Percentiles rank a stretch among this genome's conserved stretches.
Conservation (phyloP, 1,139 yeast species). For the Saccharomyces uvarum region DNA sequence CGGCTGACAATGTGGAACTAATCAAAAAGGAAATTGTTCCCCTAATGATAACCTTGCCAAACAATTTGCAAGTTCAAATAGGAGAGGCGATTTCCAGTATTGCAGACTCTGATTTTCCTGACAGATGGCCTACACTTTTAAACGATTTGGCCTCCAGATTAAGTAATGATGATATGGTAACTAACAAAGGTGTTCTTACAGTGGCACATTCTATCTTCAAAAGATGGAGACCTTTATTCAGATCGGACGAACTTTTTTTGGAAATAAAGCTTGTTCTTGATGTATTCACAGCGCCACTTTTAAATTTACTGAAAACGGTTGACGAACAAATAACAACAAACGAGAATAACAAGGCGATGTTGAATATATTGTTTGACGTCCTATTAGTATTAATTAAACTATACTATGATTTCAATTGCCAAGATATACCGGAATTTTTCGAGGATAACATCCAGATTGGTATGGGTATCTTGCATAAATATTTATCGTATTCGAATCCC, state of each 20-base stretch:
- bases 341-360: slow-evolving; percentile 39
- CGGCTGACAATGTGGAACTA: slow-evolving; percentile 52
- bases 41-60: slow-evolving; percentile 76
- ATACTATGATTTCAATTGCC: slow-evolving; percentile 90
- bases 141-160: slow-evolving; percentile 68
- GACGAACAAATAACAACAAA: slow-evolving; percentile 56
- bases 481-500: slow-evolving; percentile 53
- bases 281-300: slow-evolving; percentile 77
- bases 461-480: slow-evolving; percentile 76
- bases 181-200: slow-evolving; percentile 76
- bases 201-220: slow-evolving; percentile 95
- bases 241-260: slow-evolving; percentile 80
- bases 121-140: slow-evolving; percentile 72
- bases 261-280: slow-evolving; percentile 85
- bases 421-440: slow-evolving; percentile 95
- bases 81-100: slow-evolving; percentile 90
- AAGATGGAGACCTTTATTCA: slow-evolving; percentile 91
- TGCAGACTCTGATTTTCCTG: slow-evolving; percentile 95
- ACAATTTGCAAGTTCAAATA: slow-evolving; percentile 71
- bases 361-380: slow-evolving; percentile 58
- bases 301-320: slow-evolving; percentile 55
- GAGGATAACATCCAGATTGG: slow-evolving; percentile 80
- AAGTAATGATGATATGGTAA: slow-evolving; percentile 50
- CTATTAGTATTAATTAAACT: slow-evolving; percentile 66
- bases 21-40: slow-evolving; percentile 73